phyloP scores from a whole-genome alignment of 345 rosid species.

The Ceriops decandra region DNA sequence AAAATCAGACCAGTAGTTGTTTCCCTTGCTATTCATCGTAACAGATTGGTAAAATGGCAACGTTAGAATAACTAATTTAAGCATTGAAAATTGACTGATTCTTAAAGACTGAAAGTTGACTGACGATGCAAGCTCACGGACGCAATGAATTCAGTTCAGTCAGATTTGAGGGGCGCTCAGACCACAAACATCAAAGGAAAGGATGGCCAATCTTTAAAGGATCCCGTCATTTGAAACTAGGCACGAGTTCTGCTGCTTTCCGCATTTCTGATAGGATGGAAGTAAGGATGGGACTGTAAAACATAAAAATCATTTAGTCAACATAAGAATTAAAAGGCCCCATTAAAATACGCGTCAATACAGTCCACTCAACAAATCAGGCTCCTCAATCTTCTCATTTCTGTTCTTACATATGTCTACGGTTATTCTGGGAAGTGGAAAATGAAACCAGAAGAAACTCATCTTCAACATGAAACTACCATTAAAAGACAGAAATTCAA shows the following conservation, averaged over 20 bases:
- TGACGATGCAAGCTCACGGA: conserved; percentile 10
- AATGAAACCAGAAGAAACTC: too few relatives aligned
- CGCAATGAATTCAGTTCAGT: not conserved
- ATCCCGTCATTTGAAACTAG: conserved; percentile 25
- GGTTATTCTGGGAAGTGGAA: too few relatives aligned
- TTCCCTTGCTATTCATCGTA: not conserved
- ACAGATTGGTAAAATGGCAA: not conserved
- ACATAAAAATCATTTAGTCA: not conserved
- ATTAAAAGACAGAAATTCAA: not conserved
- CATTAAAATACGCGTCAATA: not conserved
- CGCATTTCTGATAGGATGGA: conserved; percentile 79
- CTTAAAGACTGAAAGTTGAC: conserved; percentile 7
- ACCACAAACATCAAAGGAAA: conserved; percentile 7
- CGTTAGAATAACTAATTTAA: not conserved
- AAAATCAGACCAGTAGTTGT: not conserved
- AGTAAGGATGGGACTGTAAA: conserved; percentile 87
- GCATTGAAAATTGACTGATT: conserved; percentile 11
- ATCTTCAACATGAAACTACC: too few relatives aligned
- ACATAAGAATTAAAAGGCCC: not conserved
- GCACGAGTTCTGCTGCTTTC: conserved; percentile 76
- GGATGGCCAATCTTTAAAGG: conserved; percentile 18
- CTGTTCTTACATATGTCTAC: too few relatives aligned
- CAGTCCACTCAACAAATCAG: not conserved
- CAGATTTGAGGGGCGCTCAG: conserved; percentile 15
- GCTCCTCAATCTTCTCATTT: too few relatives aligned